Base-by-base conservation (phyloP, 2,329 filamentous ascomycete genomes). In the Magnaporthales sp. region DNA sequence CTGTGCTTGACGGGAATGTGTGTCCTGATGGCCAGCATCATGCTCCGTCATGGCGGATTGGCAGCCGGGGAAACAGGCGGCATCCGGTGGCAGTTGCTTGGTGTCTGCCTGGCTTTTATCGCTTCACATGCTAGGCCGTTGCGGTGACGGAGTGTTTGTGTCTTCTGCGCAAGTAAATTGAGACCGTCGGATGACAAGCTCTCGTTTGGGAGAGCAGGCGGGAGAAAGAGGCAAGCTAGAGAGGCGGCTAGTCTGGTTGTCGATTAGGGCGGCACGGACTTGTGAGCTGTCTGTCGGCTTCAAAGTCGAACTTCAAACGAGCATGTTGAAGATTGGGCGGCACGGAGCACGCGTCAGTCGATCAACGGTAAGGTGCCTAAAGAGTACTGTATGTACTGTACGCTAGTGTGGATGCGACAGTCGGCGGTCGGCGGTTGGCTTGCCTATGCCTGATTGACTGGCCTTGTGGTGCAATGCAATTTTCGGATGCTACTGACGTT, bases 31-130 rank as follows among this genome's bases (percentile, higher is more conserved):
- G 69, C 71, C 72, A 64, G 69, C 72, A 71, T 74, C 71, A 69
- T 73, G 70, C 66, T 76, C 71, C 68, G 73, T 73, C 75, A 77
- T 77, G 67, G 72, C 74, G 72, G 56, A 60, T 27, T 60, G 56
- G 56, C 56, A 27, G 56, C 9, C 56, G 56, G 15, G 56, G 13
- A 27, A 19, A 60, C 56, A 27, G 56, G 56, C 56, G 56, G 56
- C 56, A 60, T 60, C 56, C 56, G 56, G 24, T 60, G 56, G 56
- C 56, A 27, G 56, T 27, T 60, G 26, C 56, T 60, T 60, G 24
- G 56, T 60, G 56, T 60, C 56, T 60, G 56, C 22, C 56, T 60
- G 22, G 56, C 56, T 32, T 31, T 63, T 15, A 60, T 62, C 60
- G 62, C 66, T 60, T 67, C 66, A 67, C 67, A 68, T 68, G 66